Evolutionary conservation across 116 monocot species (phyloP).

Genomic region (Posidonia oceanica): DNA sequence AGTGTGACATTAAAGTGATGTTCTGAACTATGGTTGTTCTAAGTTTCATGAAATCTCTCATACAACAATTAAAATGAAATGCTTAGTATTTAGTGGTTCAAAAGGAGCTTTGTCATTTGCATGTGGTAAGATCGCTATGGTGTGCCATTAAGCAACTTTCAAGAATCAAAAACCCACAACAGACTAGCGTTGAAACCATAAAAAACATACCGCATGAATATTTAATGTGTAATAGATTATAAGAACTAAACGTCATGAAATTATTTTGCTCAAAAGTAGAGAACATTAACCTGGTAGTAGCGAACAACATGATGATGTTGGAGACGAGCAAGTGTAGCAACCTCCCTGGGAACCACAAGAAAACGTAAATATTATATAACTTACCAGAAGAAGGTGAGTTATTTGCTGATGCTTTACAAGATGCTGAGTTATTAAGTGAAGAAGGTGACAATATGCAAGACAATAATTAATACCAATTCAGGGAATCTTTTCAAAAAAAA

Average conservation of each 20-base stretch:
- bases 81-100: neutral
- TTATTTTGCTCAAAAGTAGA: neutral
- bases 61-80: no score
- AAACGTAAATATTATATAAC: neutral
- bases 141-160: neutral
- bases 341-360: conserved; percentile 76
- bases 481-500: no score
- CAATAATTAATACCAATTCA: no score
- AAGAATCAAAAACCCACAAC: neutral
- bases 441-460: no score
- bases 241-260: neutral
- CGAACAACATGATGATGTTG: conserved; percentile 99
- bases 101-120: neutral
- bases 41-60: no score
- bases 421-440: no score
- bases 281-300: conserved; percentile 69
- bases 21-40: no score
- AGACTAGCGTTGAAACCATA: neutral
- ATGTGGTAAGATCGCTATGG: neutral
- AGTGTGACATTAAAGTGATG: no score
- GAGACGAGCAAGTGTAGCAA: conserved; percentile 85
- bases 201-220: neutral
- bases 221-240: neutral
- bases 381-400: neutral
- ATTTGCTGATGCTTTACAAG: no score